Evolutionary conservation across 2,329 filamentous ascomycete species (phyloP).

Genomic region (Xylogone sp.): DNA sequence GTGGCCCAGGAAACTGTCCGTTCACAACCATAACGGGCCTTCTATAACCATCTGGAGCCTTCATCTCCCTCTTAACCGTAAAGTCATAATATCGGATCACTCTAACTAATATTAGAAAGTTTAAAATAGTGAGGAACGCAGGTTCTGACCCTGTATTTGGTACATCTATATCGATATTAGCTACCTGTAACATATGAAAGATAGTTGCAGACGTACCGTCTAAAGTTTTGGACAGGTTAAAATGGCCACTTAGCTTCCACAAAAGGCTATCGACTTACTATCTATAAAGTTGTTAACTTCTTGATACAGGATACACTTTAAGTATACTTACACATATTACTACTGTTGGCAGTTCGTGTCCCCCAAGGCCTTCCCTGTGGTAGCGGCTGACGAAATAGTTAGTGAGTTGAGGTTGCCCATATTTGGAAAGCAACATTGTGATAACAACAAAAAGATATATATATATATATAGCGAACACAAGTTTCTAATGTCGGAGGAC

Average conservation of each 20-base stretch:
- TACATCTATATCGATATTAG: not conserved
- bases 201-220: not conserved
- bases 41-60: slow-evolving; percentile 30
- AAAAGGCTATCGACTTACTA: not conserved
- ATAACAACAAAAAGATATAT: not conserved
- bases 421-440: not conserved
- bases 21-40: slow-evolving; percentile 45
- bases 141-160: not conserved
- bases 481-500: not conserved
- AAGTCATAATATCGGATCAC: slow-evolving; percentile 23
- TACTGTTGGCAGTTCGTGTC: slow-evolving; percentile 34
- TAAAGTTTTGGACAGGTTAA: not conserved
- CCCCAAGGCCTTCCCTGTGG: slow-evolving; percentile 52
- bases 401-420: not conserved
- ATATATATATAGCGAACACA: not conserved
- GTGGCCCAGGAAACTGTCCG: slow-evolving; percentile 62
- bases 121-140: not conserved
- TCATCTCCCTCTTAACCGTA: slow-evolving; percentile 13
- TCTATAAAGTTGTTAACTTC: not conserved
- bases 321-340: slow-evolving; percentile 18
- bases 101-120: slow-evolving; percentile 28
- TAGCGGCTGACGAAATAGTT: slow-evolving; percentile 27
- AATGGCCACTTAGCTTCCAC: not conserved
- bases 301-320: not conserved
- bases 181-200: not conserved